These are phyloP conservation scores for Vigna angularis DNA, from an alignment of 306 rosid species.

Conservation along the genomic window DNA sequence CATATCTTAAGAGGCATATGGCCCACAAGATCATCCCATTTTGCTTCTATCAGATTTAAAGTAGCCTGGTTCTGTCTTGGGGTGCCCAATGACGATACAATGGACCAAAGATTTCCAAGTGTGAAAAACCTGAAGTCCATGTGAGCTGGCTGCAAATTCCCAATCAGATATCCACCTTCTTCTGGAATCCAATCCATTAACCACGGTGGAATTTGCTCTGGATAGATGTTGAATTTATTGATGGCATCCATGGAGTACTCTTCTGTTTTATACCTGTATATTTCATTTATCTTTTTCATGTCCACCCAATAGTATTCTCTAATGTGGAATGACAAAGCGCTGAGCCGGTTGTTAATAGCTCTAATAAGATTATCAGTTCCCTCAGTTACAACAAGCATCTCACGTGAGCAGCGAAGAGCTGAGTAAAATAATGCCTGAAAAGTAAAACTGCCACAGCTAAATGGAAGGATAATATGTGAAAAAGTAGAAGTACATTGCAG, in stretches of 20 bases:
- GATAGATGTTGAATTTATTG: constrained; percentile 96
- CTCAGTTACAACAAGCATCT: constrained; percentile 79
- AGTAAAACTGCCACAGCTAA: constrained; percentile 39
- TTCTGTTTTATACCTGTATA: constrained; percentile 93
- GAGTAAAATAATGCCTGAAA: constrained; percentile 93
- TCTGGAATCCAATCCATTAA: constrained; percentile 99
- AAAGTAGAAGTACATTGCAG: not conserved
- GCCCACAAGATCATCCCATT: constrained; percentile 87
- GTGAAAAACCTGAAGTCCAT: constrained; percentile 92
- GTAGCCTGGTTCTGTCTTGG: constrained; percentile 74
- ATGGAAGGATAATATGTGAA: constrained; percentile 20
- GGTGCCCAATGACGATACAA: constrained; percentile 76
- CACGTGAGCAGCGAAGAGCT: constrained; percentile 93
- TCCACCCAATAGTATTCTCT: constrained; percentile 97
- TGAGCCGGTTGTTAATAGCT: constrained; percentile 92
- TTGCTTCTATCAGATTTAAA: constrained; percentile 77
- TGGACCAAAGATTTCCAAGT: constrained; percentile 89
- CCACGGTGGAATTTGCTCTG: constrained; percentile 98
- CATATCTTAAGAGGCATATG: constrained; percentile 91
- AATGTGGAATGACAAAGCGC: constrained; percentile 95
- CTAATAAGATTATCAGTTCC: constrained; percentile 77
- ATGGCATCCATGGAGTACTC: constrained; percentile 91
- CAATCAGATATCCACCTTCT: constrained; percentile 90
- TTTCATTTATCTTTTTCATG: constrained; percentile 90
- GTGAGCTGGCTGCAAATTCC: constrained; percentile 97